phyloP scores from a whole-genome alignment of 2,329 filamentous ascomycete species.

The Phialemoniopsis sp. region DNA sequence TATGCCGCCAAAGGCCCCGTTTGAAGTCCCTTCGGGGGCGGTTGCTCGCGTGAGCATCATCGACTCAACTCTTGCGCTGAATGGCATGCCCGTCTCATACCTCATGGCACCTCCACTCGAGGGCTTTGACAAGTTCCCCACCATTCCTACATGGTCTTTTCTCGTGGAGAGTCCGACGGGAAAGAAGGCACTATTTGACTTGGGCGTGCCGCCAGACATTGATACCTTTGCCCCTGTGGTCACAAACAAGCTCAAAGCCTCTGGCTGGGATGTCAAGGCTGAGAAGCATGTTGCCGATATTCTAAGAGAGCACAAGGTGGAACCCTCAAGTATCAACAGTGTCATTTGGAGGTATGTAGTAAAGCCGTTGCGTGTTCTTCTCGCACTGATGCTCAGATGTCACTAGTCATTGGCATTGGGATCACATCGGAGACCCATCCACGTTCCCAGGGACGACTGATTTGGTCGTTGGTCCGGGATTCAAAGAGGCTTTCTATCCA shows the following conservation, averaged over 20 bases:
- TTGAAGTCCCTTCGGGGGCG: conserved; percentile 3
- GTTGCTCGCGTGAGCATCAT: conserved; percentile 5
- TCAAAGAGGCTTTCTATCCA: conserved; percentile 11
- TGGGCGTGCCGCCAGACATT: background rate
- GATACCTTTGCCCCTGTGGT: too few species aligned
- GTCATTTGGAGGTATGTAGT: conserved; percentile 4
- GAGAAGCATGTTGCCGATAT: too few species aligned
- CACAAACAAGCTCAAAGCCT: too few species aligned
- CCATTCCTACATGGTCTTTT: conserved; percentile 2
- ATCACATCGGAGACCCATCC: conserved; percentile 14
- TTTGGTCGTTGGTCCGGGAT: conserved; percentile 16
- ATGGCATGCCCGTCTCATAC: background rate
- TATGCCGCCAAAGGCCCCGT: background rate
- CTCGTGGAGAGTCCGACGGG: conserved; percentile 5
- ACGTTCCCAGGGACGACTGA: conserved; percentile 13
- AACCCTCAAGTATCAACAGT: too few species aligned
- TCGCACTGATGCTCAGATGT: too few species aligned
- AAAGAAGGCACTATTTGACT: conserved; percentile 4
- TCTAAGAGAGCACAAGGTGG: too few species aligned
- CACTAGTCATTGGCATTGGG: conserved; percentile 17
- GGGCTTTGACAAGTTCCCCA: conserved; percentile 1
- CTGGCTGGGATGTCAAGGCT: too few species aligned
- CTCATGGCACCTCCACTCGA: conserved; percentile 1
- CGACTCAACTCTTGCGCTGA: conserved; percentile 3
- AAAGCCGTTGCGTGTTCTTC: too few species aligned